Evolutionary conservation across 352 stramenopile species (phyloP), one percentile per base, ranked within the genome.

Genomic region (Globisporangium apiculatum): DNA sequence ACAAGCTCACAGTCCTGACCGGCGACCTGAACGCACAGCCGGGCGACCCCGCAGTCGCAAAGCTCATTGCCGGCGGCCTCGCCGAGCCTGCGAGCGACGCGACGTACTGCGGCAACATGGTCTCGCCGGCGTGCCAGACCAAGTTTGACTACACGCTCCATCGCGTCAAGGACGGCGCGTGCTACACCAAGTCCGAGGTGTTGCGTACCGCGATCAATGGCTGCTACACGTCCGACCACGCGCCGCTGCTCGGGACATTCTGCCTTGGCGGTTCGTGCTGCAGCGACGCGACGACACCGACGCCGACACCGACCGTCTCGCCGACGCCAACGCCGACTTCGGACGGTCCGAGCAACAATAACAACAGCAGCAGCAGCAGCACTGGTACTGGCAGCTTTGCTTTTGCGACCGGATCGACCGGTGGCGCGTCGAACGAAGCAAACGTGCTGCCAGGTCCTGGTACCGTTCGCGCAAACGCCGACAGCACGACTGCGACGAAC

Each of bases 211-310:
- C 72, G 18, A 89, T 88, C 57, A 53, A 71, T 17, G 77, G 78
- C 3, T 91, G 81, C 67, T 91, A 89, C 59, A 74, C 81, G 48
- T 91, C 81, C 4, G 81, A 91, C 45, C 81, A 91, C 66, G 81
- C 81, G 0, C 77, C 69, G n/a, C 60, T 89, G 12, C 36, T 88
- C 31, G 67, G 68, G 7, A 69, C 53, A 12, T 91, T 79, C 62
- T 91, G 81, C 51, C 51, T 89, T 31, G 69, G 69, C 2, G 77
- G 77, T 4, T 71, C 65, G 17, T 91, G 82, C 59, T 90, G 82
- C 53, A 66, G 59, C 38, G 71, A 68, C 40, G 73, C 58, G 6
- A 6, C 8, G 14, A 57, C 10, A 48, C 62, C 46, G 9, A 50
- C 40, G 35, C 49, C 49, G 11, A 74, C 57, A 3, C 7, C 37